A percentile compares a stretch with the other conserved stretches of the same genome.
Conservation (phyloP, 129 eudicot genomes). For the Artemisia annua region DNA sequence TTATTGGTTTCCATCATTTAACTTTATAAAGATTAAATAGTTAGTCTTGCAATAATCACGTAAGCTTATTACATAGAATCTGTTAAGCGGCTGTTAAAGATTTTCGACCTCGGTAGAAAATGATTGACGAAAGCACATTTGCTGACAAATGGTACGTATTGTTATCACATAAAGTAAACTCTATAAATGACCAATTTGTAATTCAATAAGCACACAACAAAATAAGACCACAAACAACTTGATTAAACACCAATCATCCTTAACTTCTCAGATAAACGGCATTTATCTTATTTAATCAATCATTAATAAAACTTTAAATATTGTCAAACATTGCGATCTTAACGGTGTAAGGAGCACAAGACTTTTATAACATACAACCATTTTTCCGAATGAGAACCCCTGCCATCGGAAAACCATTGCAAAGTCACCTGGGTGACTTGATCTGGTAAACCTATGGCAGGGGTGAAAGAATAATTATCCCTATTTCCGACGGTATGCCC, state of each 20-base stretch:
- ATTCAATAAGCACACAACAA: neutral
- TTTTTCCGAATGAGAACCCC: constrained; percentile 15
- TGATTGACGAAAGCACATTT: no score
- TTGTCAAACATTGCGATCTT: no score
- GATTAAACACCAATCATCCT: neutral
- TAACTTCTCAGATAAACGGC: neutral
- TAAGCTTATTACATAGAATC: no score
- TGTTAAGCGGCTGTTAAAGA: no score
- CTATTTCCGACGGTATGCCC: constrained; percentile 39
- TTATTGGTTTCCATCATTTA: no score
- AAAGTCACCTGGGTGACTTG: constrained; percentile 20
- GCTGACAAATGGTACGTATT: no score
- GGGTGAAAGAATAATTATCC: constrained; percentile 39
- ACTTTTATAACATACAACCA: constrained; percentile 31
- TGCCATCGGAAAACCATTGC: constrained; percentile 16
- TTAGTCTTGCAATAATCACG: no score
- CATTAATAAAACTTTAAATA: constrained; percentile 26
- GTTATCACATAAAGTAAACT: no score
- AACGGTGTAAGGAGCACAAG: constrained; percentile 21
- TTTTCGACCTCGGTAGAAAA: no score
- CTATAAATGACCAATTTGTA: neutral
- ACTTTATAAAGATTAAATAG: no score
- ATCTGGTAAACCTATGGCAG: constrained; percentile 20
- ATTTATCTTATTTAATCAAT: constrained; percentile 27
- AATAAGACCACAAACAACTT: constrained; percentile 1